Evolutionary conservation across 257 asterid genomes (phyloP).

Genomic region (Capsicum chinense): DNA sequence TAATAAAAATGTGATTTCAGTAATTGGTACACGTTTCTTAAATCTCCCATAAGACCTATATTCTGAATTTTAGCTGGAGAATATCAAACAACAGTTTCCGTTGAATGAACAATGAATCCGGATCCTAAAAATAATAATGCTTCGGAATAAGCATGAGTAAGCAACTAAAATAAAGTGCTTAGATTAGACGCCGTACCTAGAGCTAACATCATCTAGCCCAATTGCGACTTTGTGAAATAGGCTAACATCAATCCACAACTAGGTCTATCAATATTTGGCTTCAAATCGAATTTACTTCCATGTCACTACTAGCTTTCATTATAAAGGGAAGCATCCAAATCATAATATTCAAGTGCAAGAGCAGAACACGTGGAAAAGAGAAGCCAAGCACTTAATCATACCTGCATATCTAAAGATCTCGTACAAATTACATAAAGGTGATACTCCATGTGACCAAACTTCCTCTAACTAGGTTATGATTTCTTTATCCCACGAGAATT

Average conservation of each 20-base stretch:
- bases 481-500: background rate
- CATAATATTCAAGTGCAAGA: constrained; percentile 16
- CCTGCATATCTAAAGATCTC: background rate
- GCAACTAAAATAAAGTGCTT: background rate
- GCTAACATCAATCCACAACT: background rate
- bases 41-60: background rate
- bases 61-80: background rate
- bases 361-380: background rate
- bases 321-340: background rate
- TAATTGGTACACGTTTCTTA: background rate
- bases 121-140: background rate
- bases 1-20: background rate
- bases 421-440: background rate
- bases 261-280: background rate
- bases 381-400: constrained; percentile 5
- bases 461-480: background rate
- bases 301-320: background rate
- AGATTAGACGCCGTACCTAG: background rate
- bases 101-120: background rate
- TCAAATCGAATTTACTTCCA: background rate
- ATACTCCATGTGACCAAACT: background rate
- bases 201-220: background rate
- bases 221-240: background rate
- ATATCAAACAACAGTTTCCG: background rate
- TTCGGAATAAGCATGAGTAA: constrained; percentile 15